phyloP scores from a whole-genome alignment of 2,329 filamentous ascomycete species.

The Elsinoe arachidis region DNA sequence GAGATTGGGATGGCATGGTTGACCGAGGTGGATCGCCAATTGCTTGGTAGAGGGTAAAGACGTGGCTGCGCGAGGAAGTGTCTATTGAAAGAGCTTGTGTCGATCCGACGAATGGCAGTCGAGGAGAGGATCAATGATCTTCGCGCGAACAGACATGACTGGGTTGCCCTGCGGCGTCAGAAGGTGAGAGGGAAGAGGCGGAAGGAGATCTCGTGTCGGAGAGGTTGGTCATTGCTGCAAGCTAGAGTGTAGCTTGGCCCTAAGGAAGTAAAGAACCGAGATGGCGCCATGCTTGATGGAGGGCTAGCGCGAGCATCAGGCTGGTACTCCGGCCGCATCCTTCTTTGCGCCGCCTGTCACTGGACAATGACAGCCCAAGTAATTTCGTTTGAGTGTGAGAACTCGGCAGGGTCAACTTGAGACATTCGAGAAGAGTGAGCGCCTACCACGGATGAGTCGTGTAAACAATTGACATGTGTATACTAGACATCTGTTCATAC shows the following conservation, averaged over 20 bases:
- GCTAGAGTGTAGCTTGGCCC: constrained; percentile 3
- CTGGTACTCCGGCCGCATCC: constrained; percentile 4
- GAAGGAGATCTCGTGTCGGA: constrained; percentile 8
- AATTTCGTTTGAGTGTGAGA: constrained; percentile 9
- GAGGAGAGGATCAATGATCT: constrained; percentile 10
- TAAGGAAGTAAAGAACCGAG: constrained; percentile 10
- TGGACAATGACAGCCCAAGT: not conserved
- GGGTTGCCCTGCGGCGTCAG: constrained; percentile 8
- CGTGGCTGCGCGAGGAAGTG: constrained; percentile 6
- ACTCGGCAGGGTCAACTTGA: not conserved
- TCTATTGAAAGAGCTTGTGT: constrained; percentile 7
- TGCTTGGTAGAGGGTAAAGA: not conserved
- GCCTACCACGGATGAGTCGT: not conserved
- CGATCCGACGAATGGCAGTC: constrained; percentile 8
- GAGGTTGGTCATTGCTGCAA: constrained; percentile 9
- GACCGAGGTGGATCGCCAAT: constrained; percentile 8
- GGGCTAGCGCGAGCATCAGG: not conserved
- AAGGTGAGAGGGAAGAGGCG: constrained; percentile 6
- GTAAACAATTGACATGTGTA: not conserved
- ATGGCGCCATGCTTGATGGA: not conserved
- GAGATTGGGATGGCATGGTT: constrained; percentile 7
- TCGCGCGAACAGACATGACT: constrained; percentile 5
- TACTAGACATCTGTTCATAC: not conserved
- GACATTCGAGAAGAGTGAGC: constrained; percentile 1
- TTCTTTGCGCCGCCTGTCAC: constrained; percentile 1